Percentiles rank a stretch among this genome's conserved stretches.
Evolutionary conservation across 176 grass and related monocot genomes (phyloP).

Genomic region (Lolium multiflorum): DNA sequence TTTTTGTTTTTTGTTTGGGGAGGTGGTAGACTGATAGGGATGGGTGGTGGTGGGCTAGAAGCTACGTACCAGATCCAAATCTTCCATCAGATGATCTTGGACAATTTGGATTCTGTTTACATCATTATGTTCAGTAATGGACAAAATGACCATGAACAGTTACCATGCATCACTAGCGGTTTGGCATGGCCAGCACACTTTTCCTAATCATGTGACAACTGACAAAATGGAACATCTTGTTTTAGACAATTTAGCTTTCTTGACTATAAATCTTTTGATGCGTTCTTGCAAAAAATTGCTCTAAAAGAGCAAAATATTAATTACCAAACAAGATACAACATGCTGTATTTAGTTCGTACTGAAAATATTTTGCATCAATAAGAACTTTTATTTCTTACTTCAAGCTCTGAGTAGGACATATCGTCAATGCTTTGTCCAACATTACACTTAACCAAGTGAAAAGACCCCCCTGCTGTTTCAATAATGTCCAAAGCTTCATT

Average conservation of each 20-base stretch:
- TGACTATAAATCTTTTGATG: not conserved
- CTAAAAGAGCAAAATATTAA: conserved; percentile 3
- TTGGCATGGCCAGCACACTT: not conserved
- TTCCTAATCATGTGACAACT: conserved; percentile 9
- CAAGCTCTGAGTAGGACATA: conserved; percentile 92
- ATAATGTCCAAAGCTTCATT: conserved; percentile 96
- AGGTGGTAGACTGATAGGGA: conserved; percentile 12
- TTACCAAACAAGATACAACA: not conserved
- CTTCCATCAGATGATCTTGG: not conserved
- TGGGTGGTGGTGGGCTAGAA: not conserved
- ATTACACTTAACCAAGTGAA: conserved; percentile 75
- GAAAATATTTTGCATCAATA: conserved; percentile 5
- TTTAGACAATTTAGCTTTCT: not conserved
- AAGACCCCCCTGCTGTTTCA: conserved; percentile 84
- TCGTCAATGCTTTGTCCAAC: conserved; percentile 86
- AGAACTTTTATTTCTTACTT: conserved; percentile 64
- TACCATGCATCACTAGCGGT: not conserved
- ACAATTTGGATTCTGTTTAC: conserved; percentile 2
- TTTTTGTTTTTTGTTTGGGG: not conserved
- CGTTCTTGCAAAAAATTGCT: not conserved
- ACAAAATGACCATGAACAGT: not conserved
- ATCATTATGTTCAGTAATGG: not conserved
- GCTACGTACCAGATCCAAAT: not conserved
- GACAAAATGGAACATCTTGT: not conserved
- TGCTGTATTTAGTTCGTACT: not conserved